Base-by-base conservation (phyloP, 805 yeast species). In the Kuraishia hungarica region DNA sequence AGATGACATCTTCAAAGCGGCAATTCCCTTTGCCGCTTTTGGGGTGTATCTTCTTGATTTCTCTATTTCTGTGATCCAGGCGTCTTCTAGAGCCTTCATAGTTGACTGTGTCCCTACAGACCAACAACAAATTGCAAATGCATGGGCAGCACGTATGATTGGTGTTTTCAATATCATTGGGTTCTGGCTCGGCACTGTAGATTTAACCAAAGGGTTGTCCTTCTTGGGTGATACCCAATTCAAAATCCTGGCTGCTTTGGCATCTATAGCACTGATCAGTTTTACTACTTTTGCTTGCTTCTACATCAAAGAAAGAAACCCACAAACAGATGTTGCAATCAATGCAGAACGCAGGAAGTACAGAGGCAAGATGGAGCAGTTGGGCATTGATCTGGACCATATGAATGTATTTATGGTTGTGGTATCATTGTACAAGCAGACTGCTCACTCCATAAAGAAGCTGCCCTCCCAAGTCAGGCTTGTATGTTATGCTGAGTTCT, bases 131-230 rank as follows among this genome's bases (percentile, higher is more conserved):
- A 61, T 69, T 4, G 84, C 86, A 10, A 83, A 82, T 62, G 87
- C 86, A 0, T 80, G 84, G 85, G 87, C 86, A 1, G 85, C 87
- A 1, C 68, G 84, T 52, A 74, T 83, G 82, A 80, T 81, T 53
- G 83, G 87, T 0, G 70, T 71, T 1, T 84, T 84, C 58, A 83
- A 83, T 57, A 79, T 83, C 13, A 60, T 78, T 22, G 86, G 87
- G 2, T 83, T 79, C 62, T 73, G 74, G 59, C 59, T 83, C 43
- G 84, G 85, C 2, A 69, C 83, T 0, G 58, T 78, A 35, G 72
- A 81, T 55, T 62, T 83, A 50, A 68, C 73, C 1, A 54, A 59
- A 17, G 10, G 64, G 1, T 67, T 76, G 49, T 72, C 79, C 1
- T 68, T 66, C 51, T 59, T 81, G 4, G 83, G 82, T 5, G 62